Percentiles rank a stretch among this genome's conserved stretches.
phyloP scores from a whole-genome alignment of 305 asterid species.

The Solanum hybrid region DNA sequence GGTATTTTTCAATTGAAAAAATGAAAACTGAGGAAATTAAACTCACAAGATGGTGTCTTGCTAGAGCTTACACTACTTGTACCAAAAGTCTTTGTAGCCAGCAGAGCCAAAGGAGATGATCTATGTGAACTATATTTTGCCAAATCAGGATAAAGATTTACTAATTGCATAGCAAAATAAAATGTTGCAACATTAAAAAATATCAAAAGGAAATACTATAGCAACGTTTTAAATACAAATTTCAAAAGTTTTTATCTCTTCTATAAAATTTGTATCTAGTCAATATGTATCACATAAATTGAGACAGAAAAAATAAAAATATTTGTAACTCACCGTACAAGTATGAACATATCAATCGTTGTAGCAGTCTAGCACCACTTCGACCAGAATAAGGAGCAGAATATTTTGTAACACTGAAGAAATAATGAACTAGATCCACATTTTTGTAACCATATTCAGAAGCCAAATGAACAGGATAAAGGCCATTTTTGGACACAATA shows the following conservation, averaged over 20 bases:
- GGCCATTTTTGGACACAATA: neutral
- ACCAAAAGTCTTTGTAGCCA: neutral
- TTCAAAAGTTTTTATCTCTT: neutral
- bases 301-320: neutral
- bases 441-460: neutral
- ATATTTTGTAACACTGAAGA: neutral
- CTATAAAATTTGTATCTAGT: neutral
- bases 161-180: neutral
- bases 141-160: neutral
- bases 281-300: neutral
- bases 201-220: neutral
- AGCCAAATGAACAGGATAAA: neutral
- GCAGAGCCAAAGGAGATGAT: neutral
- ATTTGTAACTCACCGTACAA: neutral
- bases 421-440: neutral
- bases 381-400: neutral
- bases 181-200: neutral
- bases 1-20: neutral
- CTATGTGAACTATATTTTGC: neutral
- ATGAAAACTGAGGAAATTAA: neutral
- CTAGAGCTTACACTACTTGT: neutral
- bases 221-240: neutral
- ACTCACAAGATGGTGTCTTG: neutral
- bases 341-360: neutral
- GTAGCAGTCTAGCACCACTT: neutral